Percentiles rank a stretch among this genome's conserved stretches.
Evolutionary conservation across 306 rosid species (phyloP).

Genomic region (Gleditsia sinensis): DNA sequence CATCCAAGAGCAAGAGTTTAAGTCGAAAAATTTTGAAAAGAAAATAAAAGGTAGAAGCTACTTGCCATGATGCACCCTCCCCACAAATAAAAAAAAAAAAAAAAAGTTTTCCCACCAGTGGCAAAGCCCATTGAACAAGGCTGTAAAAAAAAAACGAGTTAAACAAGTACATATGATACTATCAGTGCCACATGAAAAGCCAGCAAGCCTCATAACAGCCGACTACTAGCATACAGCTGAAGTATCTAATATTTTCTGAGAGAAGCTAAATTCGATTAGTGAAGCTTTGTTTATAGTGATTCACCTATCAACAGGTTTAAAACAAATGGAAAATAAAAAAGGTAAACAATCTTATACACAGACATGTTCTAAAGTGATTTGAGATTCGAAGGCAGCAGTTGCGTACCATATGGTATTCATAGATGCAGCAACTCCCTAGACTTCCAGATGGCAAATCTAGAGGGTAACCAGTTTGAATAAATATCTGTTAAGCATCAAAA

Average conservation of each 20-base stretch:
- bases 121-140: conserved; percentile 99
- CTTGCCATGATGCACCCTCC: conserved; percentile 99
- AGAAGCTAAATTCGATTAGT: conserved; percentile 21
- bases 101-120: conserved; percentile 95
- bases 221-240: background rate
- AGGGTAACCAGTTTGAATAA: conserved; percentile 98
- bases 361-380: conserved; percentile 10
- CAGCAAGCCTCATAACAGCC: background rate
- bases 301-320: background rate
- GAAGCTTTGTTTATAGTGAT: conserved; percentile 5
- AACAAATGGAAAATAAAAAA: conserved; percentile 23
- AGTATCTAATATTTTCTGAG: conserved; percentile 11
- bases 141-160: conserved; percentile 44
- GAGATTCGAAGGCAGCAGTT: conserved; percentile 15
- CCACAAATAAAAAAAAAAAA: conserved; percentile 93
- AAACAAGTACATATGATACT: background rate
- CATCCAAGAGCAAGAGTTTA: background rate
- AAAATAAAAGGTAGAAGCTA: conserved; percentile 33
- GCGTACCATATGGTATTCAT: conserved; percentile 96
- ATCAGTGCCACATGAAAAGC: conserved; percentile 20
- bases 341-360: conserved; percentile 22
- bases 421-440: conserved; percentile 95
- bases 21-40: background rate
- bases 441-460: conserved; percentile 98
- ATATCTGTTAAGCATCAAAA: conserved; percentile 67